These are phyloP conservation scores for Tetradesmus obliquus DNA, from an alignment of 139 green algal species.

Conservation along the genomic window DNA sequence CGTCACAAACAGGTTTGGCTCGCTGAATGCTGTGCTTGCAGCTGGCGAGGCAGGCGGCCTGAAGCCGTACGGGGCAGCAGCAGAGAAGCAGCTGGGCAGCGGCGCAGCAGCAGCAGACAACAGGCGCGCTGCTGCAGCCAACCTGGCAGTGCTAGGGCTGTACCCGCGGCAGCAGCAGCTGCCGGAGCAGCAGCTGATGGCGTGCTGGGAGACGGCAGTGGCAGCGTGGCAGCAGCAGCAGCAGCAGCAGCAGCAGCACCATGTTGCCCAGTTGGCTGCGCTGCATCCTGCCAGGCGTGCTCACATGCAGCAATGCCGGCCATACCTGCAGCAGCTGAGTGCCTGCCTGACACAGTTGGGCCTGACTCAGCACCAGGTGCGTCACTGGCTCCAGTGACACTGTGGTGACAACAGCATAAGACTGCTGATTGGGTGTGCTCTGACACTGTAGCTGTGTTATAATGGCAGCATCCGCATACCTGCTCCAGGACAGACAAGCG, in stretches of 20 bases:
- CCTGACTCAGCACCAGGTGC: constrained; percentile 7
- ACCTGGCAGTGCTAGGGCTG: neutral
- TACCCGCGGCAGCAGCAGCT: neutral
- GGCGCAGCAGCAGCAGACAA: neutral
- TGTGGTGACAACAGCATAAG: neutral
- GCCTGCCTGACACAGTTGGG: neutral
- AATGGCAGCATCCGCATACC: too few relatives aligned
- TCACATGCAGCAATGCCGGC: neutral
- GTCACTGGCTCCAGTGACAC: neutral
- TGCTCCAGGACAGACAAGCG: too few relatives aligned
- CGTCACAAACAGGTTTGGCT: constrained; percentile 14
- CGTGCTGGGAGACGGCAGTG: neutral
- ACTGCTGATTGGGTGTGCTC: neutral
- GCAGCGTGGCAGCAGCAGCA: neutral
- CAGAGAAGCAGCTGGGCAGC: neutral
- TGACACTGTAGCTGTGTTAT: too few relatives aligned
- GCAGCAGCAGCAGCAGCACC: constrained; percentile 8
- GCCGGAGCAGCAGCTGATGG: neutral
- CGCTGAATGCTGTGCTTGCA: neutral
- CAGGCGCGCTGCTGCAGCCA: neutral
- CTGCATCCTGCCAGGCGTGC: neutral
- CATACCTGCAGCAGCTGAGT: constrained; percentile 6
- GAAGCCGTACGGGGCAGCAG: constrained; percentile 10
- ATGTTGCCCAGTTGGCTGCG: neutral
- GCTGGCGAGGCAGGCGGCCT: neutral